Evolutionary conservation across 345 rosid genomes (phyloP).

Genomic region (Moricandia arvensis): DNA sequence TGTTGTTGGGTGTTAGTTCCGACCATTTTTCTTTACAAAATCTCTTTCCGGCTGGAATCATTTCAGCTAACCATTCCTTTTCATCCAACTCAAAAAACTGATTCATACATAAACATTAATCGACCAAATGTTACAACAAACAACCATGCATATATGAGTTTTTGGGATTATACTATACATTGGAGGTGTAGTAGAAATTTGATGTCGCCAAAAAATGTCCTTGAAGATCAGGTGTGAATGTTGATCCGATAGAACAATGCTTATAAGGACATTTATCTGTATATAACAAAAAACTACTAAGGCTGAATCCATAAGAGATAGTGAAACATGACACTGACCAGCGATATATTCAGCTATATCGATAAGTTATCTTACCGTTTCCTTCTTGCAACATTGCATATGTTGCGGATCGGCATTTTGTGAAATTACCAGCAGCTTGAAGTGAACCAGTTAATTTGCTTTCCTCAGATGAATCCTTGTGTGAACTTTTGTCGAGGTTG

Average conservation of each 20-base stretch:
- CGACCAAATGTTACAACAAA: not conserved
- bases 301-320: not conserved
- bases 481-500: conserved; percentile 27
- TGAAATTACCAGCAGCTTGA: conserved; percentile 74
- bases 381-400: conserved; percentile 59
- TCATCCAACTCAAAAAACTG: conserved; percentile 71
- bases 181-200: conserved; percentile 74
- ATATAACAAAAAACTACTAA: conserved; percentile 2
- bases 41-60: conserved; percentile 54
- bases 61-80: conserved; percentile 58
- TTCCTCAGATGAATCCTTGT: conserved; percentile 42
- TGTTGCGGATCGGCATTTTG: conserved; percentile 81
- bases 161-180: conserved; percentile 41
- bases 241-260: conserved; percentile 68
- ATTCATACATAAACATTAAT: conserved; percentile 19
- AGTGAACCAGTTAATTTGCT: conserved; percentile 30
- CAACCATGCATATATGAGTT: not conserved
- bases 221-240: conserved; percentile 70
- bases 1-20: conserved; percentile 46
- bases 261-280: conserved; percentile 62
- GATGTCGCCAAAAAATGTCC: conserved; percentile 81
- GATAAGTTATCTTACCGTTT: conserved; percentile 49
- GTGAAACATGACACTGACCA: not conserved
- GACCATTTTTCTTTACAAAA: conserved; percentile 86
- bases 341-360: not conserved